Evolutionary conservation across 345 rosid genomes (phyloP), one percentile per base, ranked within the genome.

Genomic region (Rhizophora mangle): DNA sequence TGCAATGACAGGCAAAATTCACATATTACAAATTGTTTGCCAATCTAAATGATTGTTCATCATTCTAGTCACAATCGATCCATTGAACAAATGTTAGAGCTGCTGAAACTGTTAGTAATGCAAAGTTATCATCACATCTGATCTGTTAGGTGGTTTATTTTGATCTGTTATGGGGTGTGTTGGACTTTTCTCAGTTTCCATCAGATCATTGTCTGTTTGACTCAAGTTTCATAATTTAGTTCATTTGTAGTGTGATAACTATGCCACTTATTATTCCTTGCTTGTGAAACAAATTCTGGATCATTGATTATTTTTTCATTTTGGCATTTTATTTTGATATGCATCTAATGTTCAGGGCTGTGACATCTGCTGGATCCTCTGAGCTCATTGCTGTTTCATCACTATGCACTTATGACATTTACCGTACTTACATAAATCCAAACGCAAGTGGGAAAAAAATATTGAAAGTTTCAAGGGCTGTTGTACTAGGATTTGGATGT

Each of bases 331-430:
- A 52, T 6, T 31, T 56, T 60, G 8, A 62, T 34, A 36, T 32
- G 7, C 1, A 6, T 46, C 21, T 37, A 16, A 46, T 68, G 67
- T 63, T 49, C 82, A 94, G 98, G 98, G 98, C 97, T 6, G 97
- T 93, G 81, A 93, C 97, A 65, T 93, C 98, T 2, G 94, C 97
- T 31, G 97, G 97, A 59, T 93, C 97, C 1, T 85, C 96, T 0
- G 98, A 89, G 81, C 80, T 94, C 19, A 94, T 94, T 26, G 96
- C 97, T 0, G 95, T 94, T 26, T 94, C 98, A n/a, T 91, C 96
- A 0, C 73, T 93, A 8, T 88, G 92, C 85, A 91, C 98, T 1
- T 91, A 89, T 49, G 96, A 93, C 69, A 88, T 93, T 64, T 93
- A 93, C 81, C 88, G 96, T 21, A 83, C 96, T 5, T 93, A 93